Evolutionary conservation across 495 filamentous ascomycete genomes (phyloP).

Genomic region (Lentithecium fluviatile): DNA sequence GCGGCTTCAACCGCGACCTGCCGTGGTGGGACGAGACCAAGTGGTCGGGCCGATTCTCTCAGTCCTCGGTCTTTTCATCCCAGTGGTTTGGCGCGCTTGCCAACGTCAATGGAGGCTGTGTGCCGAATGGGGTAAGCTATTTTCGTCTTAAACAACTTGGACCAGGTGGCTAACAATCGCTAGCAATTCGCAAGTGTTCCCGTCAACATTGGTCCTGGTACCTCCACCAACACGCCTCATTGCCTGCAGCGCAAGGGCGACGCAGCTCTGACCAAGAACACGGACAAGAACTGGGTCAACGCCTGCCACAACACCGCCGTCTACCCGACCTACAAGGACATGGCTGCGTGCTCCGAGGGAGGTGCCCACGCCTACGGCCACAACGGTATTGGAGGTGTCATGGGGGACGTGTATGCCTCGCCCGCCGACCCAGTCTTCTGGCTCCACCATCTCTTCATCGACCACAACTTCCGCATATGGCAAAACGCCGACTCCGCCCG

Average conservation of each 20-base stretch:
- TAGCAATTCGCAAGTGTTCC: constrained; percentile 24
- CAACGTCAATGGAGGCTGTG: constrained; percentile 14
- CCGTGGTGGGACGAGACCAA: constrained; percentile 28
- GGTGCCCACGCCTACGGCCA: constrained; percentile 69
- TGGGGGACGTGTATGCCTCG: constrained; percentile 58
- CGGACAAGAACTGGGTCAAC: constrained; percentile 9
- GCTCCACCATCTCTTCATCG: constrained; percentile 67
- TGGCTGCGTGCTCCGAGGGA: constrained; percentile 28
- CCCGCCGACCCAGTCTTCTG: constrained; percentile 68
- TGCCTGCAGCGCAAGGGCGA: constrained; percentile 27
- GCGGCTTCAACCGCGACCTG: constrained; percentile 9
- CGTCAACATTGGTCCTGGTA: constrained; percentile 22
- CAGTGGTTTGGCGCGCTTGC: constrained; percentile 18
- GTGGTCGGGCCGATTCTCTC: constrained; percentile 18
- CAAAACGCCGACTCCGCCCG: constrained; percentile 46
- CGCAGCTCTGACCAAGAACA: constrained; percentile 16
- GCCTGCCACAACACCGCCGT: constrained; percentile 14
- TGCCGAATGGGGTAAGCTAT: constrained; percentile 25
- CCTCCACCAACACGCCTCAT: constrained; percentile 15
- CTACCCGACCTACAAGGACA: constrained; percentile 16
- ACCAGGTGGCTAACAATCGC: constrained; percentile 1
- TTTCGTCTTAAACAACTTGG: neutral
- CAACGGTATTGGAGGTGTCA: constrained; percentile 57
- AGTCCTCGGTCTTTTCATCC: constrained; percentile 12
- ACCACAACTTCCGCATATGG: constrained; percentile 70